Evolutionary conservation across 768 basidiomycete genomes (phyloP).

Genomic region (Suillus americanus): DNA sequence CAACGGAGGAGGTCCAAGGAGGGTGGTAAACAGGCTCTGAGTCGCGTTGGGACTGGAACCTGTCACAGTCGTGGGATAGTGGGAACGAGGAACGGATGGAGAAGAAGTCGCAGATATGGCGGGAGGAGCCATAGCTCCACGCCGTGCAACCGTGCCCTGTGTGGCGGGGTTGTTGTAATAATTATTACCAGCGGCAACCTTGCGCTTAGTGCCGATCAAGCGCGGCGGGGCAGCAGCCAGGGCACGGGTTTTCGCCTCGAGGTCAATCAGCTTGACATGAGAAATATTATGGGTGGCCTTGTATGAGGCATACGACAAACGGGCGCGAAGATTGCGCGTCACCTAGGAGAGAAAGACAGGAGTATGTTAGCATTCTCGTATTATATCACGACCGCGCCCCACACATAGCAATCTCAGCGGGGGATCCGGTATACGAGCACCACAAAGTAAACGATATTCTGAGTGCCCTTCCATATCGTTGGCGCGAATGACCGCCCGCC

Average conservation of each 20-base stretch:
- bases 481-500: slow-evolving; percentile 25
- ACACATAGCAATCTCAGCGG: slow-evolving; percentile 10
- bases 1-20: slow-evolving; percentile 73
- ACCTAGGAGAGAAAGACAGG: slow-evolving; percentile 50
- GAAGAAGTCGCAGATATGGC: slow-evolving; percentile 24
- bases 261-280: slow-evolving; percentile 63
- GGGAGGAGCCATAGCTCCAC: slow-evolving; percentile 49
- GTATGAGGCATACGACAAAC: slow-evolving; percentile 81
- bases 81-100: slow-evolving; percentile 38
- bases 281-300: slow-evolving; percentile 77
- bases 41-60: slow-evolving; percentile 40
- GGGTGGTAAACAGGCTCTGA: slow-evolving; percentile 70
- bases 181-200: slow-evolving; percentile 39
- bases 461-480: slow-evolving; percentile 10
- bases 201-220: slow-evolving; percentile 60
- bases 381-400: slow-evolving; percentile 10
- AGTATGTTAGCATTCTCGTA: slow-evolving; percentile 22
- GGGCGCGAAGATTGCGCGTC: slow-evolving; percentile 76
- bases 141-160: slow-evolving; percentile 40
- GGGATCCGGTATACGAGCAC: slow-evolving; percentile 11
- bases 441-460: slow-evolving; percentile 5
- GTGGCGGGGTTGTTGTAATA: slow-evolving; percentile 54
- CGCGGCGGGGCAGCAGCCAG: slow-evolving; percentile 48
- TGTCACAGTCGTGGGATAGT: slow-evolving; percentile 38
- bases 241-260: slow-evolving; percentile 58